Evolutionary conservation across 805 yeast species (phyloP).

Genomic region (Wickerhamiella australiensis): DNA sequence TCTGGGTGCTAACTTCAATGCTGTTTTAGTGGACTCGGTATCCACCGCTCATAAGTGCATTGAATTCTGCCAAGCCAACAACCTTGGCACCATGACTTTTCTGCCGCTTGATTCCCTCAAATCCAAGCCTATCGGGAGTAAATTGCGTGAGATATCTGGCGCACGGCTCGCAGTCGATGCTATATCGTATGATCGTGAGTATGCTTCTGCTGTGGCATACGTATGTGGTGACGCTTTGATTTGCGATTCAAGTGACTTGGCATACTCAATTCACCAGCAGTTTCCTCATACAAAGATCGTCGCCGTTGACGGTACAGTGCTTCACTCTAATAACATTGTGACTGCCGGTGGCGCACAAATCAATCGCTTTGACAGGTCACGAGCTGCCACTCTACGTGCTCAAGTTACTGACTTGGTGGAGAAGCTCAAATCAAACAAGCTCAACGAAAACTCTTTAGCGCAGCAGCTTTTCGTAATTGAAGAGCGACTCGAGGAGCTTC

Average conservation of each 20-base stretch:
- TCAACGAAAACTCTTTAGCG: not conserved
- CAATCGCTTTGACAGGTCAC: constrained; percentile 16
- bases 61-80: constrained; percentile 66
- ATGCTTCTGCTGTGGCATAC: constrained; percentile 68
- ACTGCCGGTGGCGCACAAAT: constrained; percentile 57
- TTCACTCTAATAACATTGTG: constrained; percentile 80
- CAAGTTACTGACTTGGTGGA: constrained; percentile 14
- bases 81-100: constrained; percentile 75
- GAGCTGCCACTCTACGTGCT: constrained; percentile 17
- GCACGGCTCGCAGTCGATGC: constrained; percentile 66
- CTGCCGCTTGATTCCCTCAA: constrained; percentile 75
- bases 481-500: not conserved
- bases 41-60: constrained; percentile 65
- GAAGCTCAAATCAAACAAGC: constrained; percentile 21
- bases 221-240: constrained; percentile 70
- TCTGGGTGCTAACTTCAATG: constrained; percentile 67
- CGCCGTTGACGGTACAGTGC: constrained; percentile 70
- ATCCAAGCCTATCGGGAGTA: constrained; percentile 41
- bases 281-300: constrained; percentile 54
- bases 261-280: constrained; percentile 49
- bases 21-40: constrained; percentile 68
- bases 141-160: constrained; percentile 36
- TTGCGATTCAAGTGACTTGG: constrained; percentile 57
- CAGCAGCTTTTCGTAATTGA: not conserved
- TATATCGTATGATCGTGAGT: constrained; percentile 50